Base-by-base conservation (phyloP, 1,284 basidiomycete genomes). In the Inonotus obliquus region DNA sequence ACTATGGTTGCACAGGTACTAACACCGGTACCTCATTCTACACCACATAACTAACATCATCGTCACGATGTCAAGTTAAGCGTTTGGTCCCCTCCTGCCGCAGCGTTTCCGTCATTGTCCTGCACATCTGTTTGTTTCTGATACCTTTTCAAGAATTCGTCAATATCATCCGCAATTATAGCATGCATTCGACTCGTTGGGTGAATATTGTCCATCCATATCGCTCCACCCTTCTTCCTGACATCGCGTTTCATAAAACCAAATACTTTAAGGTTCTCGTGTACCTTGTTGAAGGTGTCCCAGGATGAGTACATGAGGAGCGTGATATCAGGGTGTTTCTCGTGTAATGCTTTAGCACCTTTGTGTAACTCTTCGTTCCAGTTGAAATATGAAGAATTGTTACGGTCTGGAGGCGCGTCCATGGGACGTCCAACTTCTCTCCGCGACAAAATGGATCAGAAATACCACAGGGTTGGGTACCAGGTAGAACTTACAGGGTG, bases 191-290 rank as follows among this genome's bases (percentile, higher is more conserved):
- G 71, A 64, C 75, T 79, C 0, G 77, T 80, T 1, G 79, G 79
- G 67, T 82, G 81, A 32, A 83, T 63, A 19, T 71, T 67, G 65
- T 85, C 83, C n/a, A 74, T 66, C 84, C 84, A 86, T 13, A 86
- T 76, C 0, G 68, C 67, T n/a, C 79, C 77, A 0, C 69, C 69
- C 47, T 63, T 17, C 65, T 68, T 69, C 32, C 70, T 54, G 55
- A 71, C 48, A 67, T 81, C 74, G 14, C 39, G 59, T 2, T 65
- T 64, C 1, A 67, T 54, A 61, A 85, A 81, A 0, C 79, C 80
- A 62, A 78, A 75, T 0, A 68, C 66, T 4, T 63, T 66, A 1
- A 80, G 80, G 54, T 81, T 67, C 63, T 81, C 76, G 44, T 85
- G 69, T 3, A 85, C 68, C 17, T 70, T 71, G 19, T 70, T 74